Evolutionary conservation across 1,284 basidiomycete species (phyloP).

Genomic region (Melanopsichium pennsylvanicum): DNA sequence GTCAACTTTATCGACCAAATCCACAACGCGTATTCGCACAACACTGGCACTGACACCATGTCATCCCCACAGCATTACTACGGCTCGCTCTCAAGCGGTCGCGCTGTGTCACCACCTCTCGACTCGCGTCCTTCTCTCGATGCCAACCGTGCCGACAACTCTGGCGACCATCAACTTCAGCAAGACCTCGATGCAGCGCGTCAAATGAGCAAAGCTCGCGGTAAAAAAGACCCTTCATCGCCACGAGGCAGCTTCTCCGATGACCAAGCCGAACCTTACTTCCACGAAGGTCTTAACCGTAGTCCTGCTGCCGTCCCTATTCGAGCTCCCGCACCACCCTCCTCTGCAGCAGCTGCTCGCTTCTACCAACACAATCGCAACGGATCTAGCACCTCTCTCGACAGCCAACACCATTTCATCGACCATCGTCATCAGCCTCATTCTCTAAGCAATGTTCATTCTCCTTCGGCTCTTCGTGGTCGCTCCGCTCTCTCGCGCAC

Average conservation of each 20-base stretch:
- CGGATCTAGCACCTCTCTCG: slow-evolving; percentile 60
- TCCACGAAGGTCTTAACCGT: slow-evolving; percentile 30
- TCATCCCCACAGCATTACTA: slow-evolving; percentile 41
- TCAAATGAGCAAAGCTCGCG: slow-evolving; percentile 60
- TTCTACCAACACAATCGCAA: slow-evolving; percentile 61
- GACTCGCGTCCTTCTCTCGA: slow-evolving; percentile 12
- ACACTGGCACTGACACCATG: background rate
- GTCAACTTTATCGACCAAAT: slow-evolving; percentile 7
- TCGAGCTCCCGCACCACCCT: slow-evolving; percentile 24
- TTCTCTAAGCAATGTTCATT: slow-evolving; percentile 54
- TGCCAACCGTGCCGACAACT: slow-evolving; percentile 3
- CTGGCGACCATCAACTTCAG: slow-evolving; percentile 54
- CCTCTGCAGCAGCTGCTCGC: slow-evolving; percentile 39
- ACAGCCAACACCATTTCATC: slow-evolving; percentile 63
- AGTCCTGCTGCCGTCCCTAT: slow-evolving; percentile 34
- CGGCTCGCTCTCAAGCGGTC: slow-evolving; percentile 34
- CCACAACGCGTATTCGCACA: too few relatives aligned
- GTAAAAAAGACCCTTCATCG: slow-evolving; percentile 29
- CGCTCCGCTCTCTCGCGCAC: slow-evolving; percentile 31
- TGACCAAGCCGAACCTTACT: slow-evolving; percentile 40
- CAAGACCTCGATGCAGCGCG: slow-evolving; percentile 63
- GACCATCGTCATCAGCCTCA: slow-evolving; percentile 64
- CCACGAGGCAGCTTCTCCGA: slow-evolving; percentile 35
- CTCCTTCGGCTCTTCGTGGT: slow-evolving; percentile 46
- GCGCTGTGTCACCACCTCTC: slow-evolving; percentile 31